Evolutionary conservation across 768 basidiomycete genomes (phyloP).

Genomic region (Kwoniella mangroviensis): DNA sequence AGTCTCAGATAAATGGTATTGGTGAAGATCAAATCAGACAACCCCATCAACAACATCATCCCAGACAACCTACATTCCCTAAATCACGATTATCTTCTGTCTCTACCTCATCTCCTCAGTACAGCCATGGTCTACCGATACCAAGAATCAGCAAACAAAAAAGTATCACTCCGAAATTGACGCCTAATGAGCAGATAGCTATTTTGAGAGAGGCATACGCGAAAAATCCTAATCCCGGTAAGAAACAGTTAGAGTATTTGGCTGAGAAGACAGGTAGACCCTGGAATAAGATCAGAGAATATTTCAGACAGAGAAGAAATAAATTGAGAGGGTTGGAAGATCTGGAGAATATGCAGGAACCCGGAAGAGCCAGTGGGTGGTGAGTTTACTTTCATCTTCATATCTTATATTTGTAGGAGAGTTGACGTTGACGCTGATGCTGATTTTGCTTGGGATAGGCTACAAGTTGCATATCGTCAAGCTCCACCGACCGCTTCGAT

Average conservation of each 20-base stretch:
- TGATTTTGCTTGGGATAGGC: conserved; percentile 19
- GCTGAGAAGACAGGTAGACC: conserved; percentile 45
- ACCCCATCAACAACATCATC: conserved; percentile 9
- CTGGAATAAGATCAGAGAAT: conserved; percentile 49
- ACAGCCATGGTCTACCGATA: background rate
- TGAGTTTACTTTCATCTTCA: conserved; percentile 16
- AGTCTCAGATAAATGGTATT: background rate
- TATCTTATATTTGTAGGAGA: background rate
- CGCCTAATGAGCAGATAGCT: conserved; percentile 33
- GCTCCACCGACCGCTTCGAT: conserved; percentile 23
- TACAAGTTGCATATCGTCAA: conserved; percentile 48
- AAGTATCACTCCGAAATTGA: conserved; percentile 7
- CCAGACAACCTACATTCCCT: conserved; percentile 26
- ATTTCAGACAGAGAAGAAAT: conserved; percentile 52
- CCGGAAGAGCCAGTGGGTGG: conserved; percentile 49
- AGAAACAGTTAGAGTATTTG: conserved; percentile 38
- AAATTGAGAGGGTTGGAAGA: conserved; percentile 48
- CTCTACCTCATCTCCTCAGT: background rate
- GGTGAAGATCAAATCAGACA: conserved; percentile 2
- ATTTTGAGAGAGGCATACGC: conserved; percentile 44
- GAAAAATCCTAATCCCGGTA: conserved; percentile 46
- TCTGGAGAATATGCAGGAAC: conserved; percentile 48
- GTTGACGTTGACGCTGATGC: background rate
- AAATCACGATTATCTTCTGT: background rate
- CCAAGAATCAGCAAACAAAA: conserved; percentile 9